phyloP scores from a whole-genome alignment of 306 rosid species.

The Amphicarpaea edgeworthii region DNA sequence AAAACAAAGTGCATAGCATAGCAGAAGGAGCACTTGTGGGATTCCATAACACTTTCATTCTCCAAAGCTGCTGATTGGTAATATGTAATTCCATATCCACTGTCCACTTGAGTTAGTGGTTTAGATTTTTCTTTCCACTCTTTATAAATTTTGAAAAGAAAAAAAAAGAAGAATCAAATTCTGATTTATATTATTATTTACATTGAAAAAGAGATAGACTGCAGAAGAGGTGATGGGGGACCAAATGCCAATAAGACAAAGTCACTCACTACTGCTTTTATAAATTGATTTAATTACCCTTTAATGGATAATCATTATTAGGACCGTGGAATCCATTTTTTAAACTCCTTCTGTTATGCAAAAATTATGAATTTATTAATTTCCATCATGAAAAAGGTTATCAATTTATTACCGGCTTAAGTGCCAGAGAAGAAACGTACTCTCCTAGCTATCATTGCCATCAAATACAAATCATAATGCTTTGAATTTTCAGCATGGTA shows the following conservation, averaged over 20 bases:
- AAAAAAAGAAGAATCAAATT: conserved; percentile 55
- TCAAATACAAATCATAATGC: conserved; percentile 17
- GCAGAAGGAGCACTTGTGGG: conserved; percentile 47
- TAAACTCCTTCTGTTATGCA: conserved; percentile 32
- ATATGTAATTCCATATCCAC: conserved; percentile 47
- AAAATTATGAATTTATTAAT: conserved; percentile 38
- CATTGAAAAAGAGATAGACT: conserved; percentile 38
- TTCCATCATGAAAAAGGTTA: conserved; percentile 1
- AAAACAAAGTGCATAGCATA: conserved; percentile 50
- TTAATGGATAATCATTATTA: conserved; percentile 53
- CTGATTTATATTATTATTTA: conserved; percentile 51
- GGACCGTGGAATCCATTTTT: conserved; percentile 47
- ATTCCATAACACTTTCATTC: conserved; percentile 51
- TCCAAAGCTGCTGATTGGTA: conserved; percentile 46
- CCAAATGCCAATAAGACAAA: conserved; percentile 58
- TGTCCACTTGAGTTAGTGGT: conserved; percentile 57
- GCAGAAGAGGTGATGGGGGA: conserved; percentile 41
- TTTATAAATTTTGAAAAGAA: conserved; percentile 36
- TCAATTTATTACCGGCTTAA: conserved; percentile 38
- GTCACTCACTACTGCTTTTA: conserved; percentile 38
- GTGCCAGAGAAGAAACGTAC: conserved; percentile 40
- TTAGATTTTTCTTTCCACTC: conserved; percentile 52
- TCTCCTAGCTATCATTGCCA: conserved; percentile 28
- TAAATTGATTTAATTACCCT: conserved; percentile 44
- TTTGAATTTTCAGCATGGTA: conserved; percentile 37